Base-by-base conservation (phyloP, 176 grass and related monocot genomes). In the Aegilops longissima region DNA sequence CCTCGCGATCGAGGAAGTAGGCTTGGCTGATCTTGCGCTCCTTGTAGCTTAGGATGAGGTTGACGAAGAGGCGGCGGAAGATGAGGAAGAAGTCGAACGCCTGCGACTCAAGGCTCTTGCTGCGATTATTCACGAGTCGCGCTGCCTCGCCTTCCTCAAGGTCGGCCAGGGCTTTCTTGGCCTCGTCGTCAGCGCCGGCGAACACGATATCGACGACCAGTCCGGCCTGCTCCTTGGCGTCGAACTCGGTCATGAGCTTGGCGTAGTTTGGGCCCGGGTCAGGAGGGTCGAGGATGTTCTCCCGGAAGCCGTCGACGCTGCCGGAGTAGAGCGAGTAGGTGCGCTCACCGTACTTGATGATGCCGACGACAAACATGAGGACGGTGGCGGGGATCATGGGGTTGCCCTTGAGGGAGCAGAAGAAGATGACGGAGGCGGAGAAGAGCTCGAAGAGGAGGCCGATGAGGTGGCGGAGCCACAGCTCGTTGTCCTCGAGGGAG, bases 261-360 rank as follows among this genome's bases (percentile, higher is more conserved):
- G 85, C 85, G 9, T 91, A 87, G 81, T 91, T 84, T 0, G 81
- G 85, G 0, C 89, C 89, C 0, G 81, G 85, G 2, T 80, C 70
- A 0, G 89, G 75, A 0, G 21, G 18, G 20, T 21, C 76, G 1
- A 93, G 64, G 75, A 88, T 91, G 7, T 27, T 72, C 10, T 3
- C 4, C 5, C 76, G 69, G 62, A 93, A 72, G 4, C 82, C 69
- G 11, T 77, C 17, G 0, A 86, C 78, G 80, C 92, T 91, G 23
- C 83, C 80, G 14, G 51, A 80, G 69, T 83, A 89, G 75, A 91
- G 89, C 0, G 92, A 85, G 83, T 45, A 93, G 47, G 89, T 83
- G 80, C 89, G 82, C 79, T 93, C 92, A 3, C 2, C 92, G 77
- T 93, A 93, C 86, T 93, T 93, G 61, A 88, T 25, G 36, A 89